A percentile compares a stretch with the other conserved stretches of the same genome.
Evolutionary conservation across 1,284 basidiomycete genomes (phyloP).

Genomic region (Rhodofomes roseus): DNA sequence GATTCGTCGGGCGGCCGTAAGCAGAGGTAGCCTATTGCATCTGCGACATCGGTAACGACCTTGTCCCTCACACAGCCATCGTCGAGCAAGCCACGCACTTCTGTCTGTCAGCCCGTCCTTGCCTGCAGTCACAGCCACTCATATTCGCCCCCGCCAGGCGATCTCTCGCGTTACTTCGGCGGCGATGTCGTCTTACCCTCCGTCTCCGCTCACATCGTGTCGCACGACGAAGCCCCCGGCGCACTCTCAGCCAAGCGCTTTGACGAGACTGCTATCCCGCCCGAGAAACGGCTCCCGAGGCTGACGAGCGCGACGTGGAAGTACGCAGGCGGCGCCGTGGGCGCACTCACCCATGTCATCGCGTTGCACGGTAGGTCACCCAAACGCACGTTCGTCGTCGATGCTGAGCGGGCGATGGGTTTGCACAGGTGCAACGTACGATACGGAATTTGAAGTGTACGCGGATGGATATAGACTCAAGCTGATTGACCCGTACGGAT

Average conservation of each 20-base stretch:
- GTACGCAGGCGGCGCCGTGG: constrained; percentile 49
- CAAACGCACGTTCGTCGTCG: too few relatives aligned
- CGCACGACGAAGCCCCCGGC: constrained; percentile 51
- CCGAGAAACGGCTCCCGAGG: constrained; percentile 32
- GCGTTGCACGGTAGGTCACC: constrained; percentile 43
- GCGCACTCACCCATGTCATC: constrained; percentile 49
- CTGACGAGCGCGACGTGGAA: constrained; percentile 39
- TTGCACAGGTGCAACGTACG: constrained; percentile 21
- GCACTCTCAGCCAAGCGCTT: constrained; percentile 48
- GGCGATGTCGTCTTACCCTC: constrained; percentile 55
- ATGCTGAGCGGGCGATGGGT: neutral
- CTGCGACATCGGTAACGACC: neutral
- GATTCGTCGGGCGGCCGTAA: constrained; percentile 32
- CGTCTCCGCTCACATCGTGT: constrained; percentile 39
- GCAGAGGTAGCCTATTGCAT: constrained; percentile 18
- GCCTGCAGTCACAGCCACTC: neutral
- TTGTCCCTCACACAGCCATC: constrained; percentile 31
- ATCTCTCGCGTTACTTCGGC: constrained; percentile 59
- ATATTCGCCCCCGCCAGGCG: constrained; percentile 15
- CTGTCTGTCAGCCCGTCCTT: constrained; percentile 13
- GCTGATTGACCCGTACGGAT: constrained; percentile 33
- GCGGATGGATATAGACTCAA: constrained; percentile 43
- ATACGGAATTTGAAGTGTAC: constrained; percentile 50
- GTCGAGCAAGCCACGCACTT: constrained; percentile 68
- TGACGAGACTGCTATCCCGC: constrained; percentile 37